Base-by-base conservation (phyloP, 2,329 filamentous ascomycete genomes). In the Periconia digitata region DNA sequence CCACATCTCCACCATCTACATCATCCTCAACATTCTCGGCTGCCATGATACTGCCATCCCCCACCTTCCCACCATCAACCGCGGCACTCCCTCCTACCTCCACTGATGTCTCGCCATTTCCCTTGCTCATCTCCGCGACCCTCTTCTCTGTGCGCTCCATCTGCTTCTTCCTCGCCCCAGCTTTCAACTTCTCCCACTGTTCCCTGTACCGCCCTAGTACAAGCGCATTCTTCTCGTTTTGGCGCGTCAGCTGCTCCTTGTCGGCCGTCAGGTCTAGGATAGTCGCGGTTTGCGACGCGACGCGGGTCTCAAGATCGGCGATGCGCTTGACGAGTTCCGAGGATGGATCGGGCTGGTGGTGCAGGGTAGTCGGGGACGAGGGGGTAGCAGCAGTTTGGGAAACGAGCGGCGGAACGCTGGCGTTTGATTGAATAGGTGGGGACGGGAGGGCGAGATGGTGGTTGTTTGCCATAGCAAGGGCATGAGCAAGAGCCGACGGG, bases 181-280 rank as follows among this genome's bases (percentile, higher is more conserved):
- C 82, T 67, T 87, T 87, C 56, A 89, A 68, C 57, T 82, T 83
- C 67, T 88, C 85, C 84, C 85, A 89, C 50, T 83, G 79, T 47
- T 85, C 81, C 43, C 82, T 68, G 63, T 87, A 87, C 47, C 78
- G 72, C 0, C 70, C 75, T 13, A 86, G 67, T 6, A 81, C 77
- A 35, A 70, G 74, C 46, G 74, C 76, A 41, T 85, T 67, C 66
- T 83, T 85, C 57, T 84, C 80, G 49, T 85, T 84, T 55, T 85
- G 82, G 42, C 75, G 77, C 10, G 72, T 84, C 40, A 90, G 74
- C 40, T 80, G 80, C 40, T 87, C 83, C 35, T 85, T 85, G 47
- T 85, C 79, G 36, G 68, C 73, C 16, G 74, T 83, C 34, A 90
- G 72, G 24, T 90, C 61, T 1, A 57, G 57, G 5, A 69, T 38